Evolutionary conservation across 2,329 filamentous ascomycete genomes (phyloP).

Genomic region (Ascochyta rabiei): DNA sequence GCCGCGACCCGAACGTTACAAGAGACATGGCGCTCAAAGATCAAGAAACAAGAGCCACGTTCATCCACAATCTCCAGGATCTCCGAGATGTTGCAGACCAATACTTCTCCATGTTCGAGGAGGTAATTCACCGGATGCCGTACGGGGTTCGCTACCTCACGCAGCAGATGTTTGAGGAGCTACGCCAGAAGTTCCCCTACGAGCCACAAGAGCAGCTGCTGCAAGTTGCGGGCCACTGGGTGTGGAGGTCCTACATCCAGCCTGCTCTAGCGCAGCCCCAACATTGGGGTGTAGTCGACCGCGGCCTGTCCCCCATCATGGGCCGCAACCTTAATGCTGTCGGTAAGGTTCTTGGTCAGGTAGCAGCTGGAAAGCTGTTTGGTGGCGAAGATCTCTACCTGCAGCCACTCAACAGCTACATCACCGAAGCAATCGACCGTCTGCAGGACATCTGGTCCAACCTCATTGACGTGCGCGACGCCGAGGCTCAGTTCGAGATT

Average conservation of each 20-base stretch:
- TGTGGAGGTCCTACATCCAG: slow-evolving; percentile 93
- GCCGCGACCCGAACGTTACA: slow-evolving; percentile 80
- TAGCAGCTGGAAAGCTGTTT: slow-evolving; percentile 86
- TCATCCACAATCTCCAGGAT: slow-evolving; percentile 93
- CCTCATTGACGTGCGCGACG: slow-evolving; percentile 81
- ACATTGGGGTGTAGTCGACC: slow-evolving; percentile 90
- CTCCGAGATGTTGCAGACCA: slow-evolving; percentile 93
- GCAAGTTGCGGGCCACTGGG: slow-evolving; percentile 85
- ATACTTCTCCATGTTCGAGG: slow-evolving; percentile 81
- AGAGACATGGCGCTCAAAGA: slow-evolving; percentile 96
- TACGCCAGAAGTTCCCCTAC: slow-evolving; percentile 77
- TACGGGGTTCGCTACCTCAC: slow-evolving; percentile 90
- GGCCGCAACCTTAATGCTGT: slow-evolving; percentile 92
- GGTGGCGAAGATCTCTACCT: slow-evolving; percentile 94
- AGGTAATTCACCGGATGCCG: slow-evolving; percentile 84
- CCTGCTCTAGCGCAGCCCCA: slow-evolving; percentile 89
- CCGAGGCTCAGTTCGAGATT: slow-evolving; percentile 93
- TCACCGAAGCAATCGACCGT: slow-evolving; percentile 82
- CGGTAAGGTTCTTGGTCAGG: slow-evolving; percentile 87
- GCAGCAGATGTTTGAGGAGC: slow-evolving; percentile 80
- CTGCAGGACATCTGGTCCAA: slow-evolving; percentile 76
- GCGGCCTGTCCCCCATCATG: slow-evolving; percentile 84
- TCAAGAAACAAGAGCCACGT: slow-evolving; percentile 86
- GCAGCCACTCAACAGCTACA: slow-evolving; percentile 90
- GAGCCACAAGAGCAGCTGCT: slow-evolving; percentile 80